Evolutionary conservation across 2,329 filamentous ascomycete genomes (phyloP).

Genomic region (Penicillium sp.): DNA sequence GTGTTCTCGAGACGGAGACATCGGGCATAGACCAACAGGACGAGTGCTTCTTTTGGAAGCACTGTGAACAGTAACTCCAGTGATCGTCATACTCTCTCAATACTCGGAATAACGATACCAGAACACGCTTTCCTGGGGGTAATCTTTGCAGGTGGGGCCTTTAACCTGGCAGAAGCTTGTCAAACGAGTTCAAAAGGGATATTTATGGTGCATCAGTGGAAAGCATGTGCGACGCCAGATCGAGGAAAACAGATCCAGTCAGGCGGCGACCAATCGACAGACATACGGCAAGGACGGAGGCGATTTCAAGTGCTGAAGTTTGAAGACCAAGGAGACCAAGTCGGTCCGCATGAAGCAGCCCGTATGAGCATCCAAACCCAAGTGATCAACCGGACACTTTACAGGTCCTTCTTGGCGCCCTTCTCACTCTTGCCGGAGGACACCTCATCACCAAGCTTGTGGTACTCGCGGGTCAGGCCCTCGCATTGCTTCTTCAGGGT

Average conservation of each 20-base stretch:
- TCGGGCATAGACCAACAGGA: background rate
- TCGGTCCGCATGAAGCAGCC: background rate
- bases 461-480: conserved; percentile 81
- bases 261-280: background rate
- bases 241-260: background rate
- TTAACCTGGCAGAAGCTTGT: background rate
- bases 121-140: background rate
- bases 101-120: background rate
- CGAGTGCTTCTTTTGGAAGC: conserved; percentile 5
- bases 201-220: background rate
- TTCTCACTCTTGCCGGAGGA: conserved; percentile 52
- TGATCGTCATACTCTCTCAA: background rate
- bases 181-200: background rate
- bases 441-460: conserved; percentile 81
- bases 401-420: conserved; percentile 59
- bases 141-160: background rate
- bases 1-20: conserved; percentile 4
- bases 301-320: background rate
- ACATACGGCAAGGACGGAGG: background rate
- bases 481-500: conserved; percentile 90
- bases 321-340: background rate
- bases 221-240: background rate
- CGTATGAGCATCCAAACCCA: background rate
- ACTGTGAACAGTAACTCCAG: background rate
- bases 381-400: conserved; percentile 24